Conservation (phyloP, 1,284 basidiomycete species). For the Puccinia novopanici region DNA sequence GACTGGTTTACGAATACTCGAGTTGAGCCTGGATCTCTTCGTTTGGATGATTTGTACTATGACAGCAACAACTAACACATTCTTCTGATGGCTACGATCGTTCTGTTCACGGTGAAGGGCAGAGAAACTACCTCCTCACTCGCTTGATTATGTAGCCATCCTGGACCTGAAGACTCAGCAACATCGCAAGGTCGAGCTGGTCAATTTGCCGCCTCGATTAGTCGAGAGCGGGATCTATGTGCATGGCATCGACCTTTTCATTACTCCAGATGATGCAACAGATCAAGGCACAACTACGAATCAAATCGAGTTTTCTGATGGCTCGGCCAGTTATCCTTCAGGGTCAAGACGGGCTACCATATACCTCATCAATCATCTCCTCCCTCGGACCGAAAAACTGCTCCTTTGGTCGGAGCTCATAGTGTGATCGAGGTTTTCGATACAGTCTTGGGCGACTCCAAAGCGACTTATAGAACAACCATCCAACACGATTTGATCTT, state of each 20-base stretch:
- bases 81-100: not conserved
- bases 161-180: constrained; percentile 36
- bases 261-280: constrained; percentile 4
- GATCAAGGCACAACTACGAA: not conserved
- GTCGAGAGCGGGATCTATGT: constrained; percentile 20
- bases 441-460: constrained; percentile 23
- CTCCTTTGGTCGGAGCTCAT: constrained; percentile 24
- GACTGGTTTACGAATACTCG: constrained; percentile 7
- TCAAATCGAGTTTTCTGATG: constrained; percentile 28
- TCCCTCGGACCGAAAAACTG: constrained; percentile 7
- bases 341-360: constrained; percentile 28
- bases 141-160: constrained; percentile 30
- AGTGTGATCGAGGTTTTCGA: constrained; percentile 47
- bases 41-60: not conserved
- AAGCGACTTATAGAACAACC: constrained; percentile 32
- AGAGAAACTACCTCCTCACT: constrained; percentile 25
- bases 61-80: not conserved
- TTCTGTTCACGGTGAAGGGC: not conserved
- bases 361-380: constrained; percentile 44
- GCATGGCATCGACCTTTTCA: constrained; percentile 41
- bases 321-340: not conserved
- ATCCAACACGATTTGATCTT: constrained; percentile 30
- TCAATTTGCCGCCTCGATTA: constrained; percentile 36
- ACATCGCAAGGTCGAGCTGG: constrained; percentile 26
- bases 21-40: constrained; percentile 15